Evolutionary conservation across 176 grass and related monocot genomes (phyloP).

Genomic region (Oryza nivara): DNA sequence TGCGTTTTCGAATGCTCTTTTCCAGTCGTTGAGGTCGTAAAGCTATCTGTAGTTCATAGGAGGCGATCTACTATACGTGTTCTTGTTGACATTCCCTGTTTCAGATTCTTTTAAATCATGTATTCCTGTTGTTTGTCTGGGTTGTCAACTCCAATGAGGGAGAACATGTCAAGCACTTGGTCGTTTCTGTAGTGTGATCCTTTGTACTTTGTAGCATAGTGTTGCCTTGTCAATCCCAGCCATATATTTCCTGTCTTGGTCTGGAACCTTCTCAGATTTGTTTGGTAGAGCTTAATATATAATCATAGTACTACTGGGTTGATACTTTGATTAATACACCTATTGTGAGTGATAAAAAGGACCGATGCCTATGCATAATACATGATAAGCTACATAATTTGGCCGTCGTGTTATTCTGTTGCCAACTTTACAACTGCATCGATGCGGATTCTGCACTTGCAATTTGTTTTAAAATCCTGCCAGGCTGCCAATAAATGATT

Average conservation of each 20-base stretch:
- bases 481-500: constrained; percentile 12
- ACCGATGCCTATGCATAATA: neutral
- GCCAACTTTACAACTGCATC: constrained; percentile 29
- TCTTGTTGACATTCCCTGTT: neutral
- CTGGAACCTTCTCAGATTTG: neutral
- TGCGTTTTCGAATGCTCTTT: neutral
- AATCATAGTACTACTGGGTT: neutral
- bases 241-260: constrained; percentile 13
- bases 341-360: neutral
- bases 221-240: neutral
- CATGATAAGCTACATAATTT: constrained; percentile 21
- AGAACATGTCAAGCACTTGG: neutral
- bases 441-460: constrained; percentile 28
- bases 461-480: constrained; percentile 38
- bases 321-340: constrained; percentile 8
- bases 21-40: neutral
- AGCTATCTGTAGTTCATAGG: neutral
- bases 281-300: neutral
- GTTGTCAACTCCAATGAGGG: neutral
- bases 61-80: neutral
- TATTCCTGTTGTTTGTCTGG: neutral
- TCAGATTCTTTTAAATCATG: neutral
- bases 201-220: neutral
- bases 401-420: constrained; percentile 16
- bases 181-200: neutral